A percentile compares a stretch with the other conserved stretches of the same genome.
phyloP scores from a whole-genome alignment of 345 rosid species.

The Reutealis trisperma region DNA sequence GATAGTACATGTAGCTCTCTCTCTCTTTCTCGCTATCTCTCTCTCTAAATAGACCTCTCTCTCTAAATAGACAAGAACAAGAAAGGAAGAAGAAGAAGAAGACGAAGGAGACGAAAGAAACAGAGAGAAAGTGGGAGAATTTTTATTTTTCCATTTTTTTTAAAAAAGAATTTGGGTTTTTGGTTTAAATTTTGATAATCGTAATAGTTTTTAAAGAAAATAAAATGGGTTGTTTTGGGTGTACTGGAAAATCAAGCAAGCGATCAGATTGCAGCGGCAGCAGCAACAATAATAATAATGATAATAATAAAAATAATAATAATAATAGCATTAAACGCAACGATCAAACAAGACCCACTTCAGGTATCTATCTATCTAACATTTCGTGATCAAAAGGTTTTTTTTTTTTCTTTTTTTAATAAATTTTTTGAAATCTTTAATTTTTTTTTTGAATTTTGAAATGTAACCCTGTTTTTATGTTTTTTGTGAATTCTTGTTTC shows the following conservation, averaged over 20 bases:
- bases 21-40: neutral
- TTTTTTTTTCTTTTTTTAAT: too few species aligned
- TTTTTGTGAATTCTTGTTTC: neutral
- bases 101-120: neutral
- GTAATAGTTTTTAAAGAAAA: neutral
- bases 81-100: conserved; percentile 1
- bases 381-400: neutral
- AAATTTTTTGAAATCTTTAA: too few species aligned
- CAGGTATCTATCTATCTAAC: conserved; percentile 36
- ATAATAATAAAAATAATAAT: neutral
- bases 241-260: conserved; percentile 41
- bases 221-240: conserved; percentile 70
- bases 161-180: neutral
- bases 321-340: conserved; percentile 28
- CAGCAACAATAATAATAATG: too few species aligned
- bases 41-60: neutral
- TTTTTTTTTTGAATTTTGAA: neutral
- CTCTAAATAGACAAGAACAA: neutral
- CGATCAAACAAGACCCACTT: conserved; percentile 40
- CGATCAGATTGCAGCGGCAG: conserved; percentile 32
- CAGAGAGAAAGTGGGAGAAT: neutral
- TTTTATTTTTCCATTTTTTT: neutral
- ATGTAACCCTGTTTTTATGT: neutral
- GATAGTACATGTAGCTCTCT: neutral
- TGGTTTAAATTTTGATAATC: neutral